These are phyloP conservation scores for Phyllosticta ampelicida DNA, from an alignment of 2,329 filamentous ascomycete species.

Conservation along the genomic window DNA sequence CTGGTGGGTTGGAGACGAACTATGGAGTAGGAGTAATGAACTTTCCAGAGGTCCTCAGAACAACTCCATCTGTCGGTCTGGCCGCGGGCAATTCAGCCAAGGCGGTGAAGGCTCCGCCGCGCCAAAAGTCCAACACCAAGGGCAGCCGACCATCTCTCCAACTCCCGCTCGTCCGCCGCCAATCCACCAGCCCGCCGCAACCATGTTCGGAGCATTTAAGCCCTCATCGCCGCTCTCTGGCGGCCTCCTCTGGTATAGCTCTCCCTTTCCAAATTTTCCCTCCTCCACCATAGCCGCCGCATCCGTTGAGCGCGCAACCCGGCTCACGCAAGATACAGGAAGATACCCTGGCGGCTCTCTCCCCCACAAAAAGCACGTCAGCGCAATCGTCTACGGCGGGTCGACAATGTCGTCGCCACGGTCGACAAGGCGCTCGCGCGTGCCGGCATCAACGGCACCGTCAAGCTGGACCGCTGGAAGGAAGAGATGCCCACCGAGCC, in stretches of 20 bases:
- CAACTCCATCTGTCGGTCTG: neutral
- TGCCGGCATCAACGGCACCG: constrained; percentile 51
- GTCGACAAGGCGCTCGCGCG: constrained; percentile 68
- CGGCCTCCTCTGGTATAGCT: constrained; percentile 30
- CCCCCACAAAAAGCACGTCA: constrained; percentile 83
- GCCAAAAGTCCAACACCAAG: neutral
- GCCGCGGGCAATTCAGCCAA: constrained; percentile 1
- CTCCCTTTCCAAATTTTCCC: no score
- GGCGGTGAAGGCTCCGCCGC: neutral
- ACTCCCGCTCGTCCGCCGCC: no score
- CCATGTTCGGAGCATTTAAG: constrained; percentile 31
- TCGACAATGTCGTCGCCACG: constrained; percentile 79
- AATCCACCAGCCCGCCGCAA: constrained; percentile 7
- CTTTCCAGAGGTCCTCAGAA: no score
- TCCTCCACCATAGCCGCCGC: no score
- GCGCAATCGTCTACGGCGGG: constrained; percentile 67
- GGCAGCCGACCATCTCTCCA: neutral
- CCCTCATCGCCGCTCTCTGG: constrained; percentile 30
- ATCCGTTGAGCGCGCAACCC: no score
- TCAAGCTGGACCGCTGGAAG: constrained; percentile 83
- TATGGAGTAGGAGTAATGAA: neutral
- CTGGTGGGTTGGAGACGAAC: neutral
- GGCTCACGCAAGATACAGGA: no score
- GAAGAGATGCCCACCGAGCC: constrained; percentile 88
- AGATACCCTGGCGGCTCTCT: constrained; percentile 94